A percentile compares a stretch with the other conserved stretches of the same genome.
Evolutionary conservation across 192 early-diverging fungal genomes (phyloP).

Genomic region (Neocallimastix lanati): DNA sequence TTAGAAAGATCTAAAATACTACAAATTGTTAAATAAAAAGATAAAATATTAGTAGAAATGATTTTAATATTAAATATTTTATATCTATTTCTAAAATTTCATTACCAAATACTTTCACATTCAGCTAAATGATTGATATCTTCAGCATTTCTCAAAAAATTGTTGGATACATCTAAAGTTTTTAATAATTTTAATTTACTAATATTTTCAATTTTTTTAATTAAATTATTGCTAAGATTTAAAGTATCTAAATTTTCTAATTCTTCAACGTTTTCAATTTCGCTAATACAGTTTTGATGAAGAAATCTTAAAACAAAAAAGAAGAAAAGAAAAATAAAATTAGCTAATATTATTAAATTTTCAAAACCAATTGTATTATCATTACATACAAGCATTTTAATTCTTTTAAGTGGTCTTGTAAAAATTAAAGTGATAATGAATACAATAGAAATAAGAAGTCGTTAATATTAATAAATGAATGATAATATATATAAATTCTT

Average conservation of each 20-base stretch:
- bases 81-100: no score
- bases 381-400: background rate
- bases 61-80: background rate
- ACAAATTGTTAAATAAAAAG: background rate
- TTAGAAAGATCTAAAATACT: slow-evolving; percentile 26
- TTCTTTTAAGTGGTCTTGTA: background rate
- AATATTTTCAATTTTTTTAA: slow-evolving; percentile 14
- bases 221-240: slow-evolving; percentile 32
- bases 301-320: slow-evolving; percentile 24
- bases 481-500: no score
- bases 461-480: no score
- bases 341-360: no score
- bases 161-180: slow-evolving; percentile 29
- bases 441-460: no score
- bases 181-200: slow-evolving; percentile 5
- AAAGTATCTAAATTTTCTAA: slow-evolving; percentile 26
- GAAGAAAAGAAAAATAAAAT: no score
- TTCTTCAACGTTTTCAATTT: slow-evolving; percentile 16
- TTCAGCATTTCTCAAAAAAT: slow-evolving; percentile 21
- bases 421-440: no score
- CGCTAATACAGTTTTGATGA: slow-evolving; percentile 35
- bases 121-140: slow-evolving; percentile 15
- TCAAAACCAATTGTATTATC: no score
- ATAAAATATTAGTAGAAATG: no score
- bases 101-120: slow-evolving; percentile 14